These are phyloP conservation scores for Sphaerulina musiva DNA, from an alignment of 2,329 filamentous ascomycete species.

Conservation along the genomic window DNA sequence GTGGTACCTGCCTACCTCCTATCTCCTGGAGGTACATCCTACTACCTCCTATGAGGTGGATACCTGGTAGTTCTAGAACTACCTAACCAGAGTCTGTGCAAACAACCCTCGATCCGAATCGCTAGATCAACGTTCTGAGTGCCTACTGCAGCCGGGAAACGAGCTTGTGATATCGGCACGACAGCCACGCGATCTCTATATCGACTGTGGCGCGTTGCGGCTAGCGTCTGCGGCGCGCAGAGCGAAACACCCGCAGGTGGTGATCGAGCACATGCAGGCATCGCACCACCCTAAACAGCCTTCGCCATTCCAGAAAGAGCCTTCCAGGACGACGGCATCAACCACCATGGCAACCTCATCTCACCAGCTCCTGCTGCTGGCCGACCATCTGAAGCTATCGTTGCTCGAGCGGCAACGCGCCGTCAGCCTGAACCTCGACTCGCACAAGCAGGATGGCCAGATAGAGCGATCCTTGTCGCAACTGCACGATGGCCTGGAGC, in stretches of 20 bases:
- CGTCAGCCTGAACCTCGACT: conserved; percentile 69
- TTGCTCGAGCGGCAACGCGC: conserved; percentile 86
- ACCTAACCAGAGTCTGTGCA: too few relatives aligned
- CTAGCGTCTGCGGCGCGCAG: background rate
- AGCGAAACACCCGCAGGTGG: background rate
- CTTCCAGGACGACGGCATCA: background rate
- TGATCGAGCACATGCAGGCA: conserved; percentile 5
- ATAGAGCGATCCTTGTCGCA: conserved; percentile 84
- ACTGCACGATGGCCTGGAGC: conserved; percentile 70
- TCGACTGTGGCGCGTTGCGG: background rate
- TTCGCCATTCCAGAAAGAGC: background rate
- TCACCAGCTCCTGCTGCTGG: conserved; percentile 79
- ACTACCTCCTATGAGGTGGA: too few relatives aligned
- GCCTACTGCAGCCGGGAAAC: background rate
- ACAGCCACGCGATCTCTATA: background rate
- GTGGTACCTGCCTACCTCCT: too few relatives aligned
- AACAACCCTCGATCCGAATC: background rate
- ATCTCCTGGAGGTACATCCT: too few relatives aligned
- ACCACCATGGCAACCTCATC: conserved; percentile 32
- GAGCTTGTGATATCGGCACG: background rate
- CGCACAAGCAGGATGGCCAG: conserved; percentile 76
- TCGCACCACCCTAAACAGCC: background rate
- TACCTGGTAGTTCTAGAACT: too few relatives aligned
- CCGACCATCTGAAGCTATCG: conserved; percentile 94
- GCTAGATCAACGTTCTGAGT: background rate